Base-by-base conservation (phyloP, 2,329 filamentous ascomycete species). In the Cryphonectria naterciae region DNA sequence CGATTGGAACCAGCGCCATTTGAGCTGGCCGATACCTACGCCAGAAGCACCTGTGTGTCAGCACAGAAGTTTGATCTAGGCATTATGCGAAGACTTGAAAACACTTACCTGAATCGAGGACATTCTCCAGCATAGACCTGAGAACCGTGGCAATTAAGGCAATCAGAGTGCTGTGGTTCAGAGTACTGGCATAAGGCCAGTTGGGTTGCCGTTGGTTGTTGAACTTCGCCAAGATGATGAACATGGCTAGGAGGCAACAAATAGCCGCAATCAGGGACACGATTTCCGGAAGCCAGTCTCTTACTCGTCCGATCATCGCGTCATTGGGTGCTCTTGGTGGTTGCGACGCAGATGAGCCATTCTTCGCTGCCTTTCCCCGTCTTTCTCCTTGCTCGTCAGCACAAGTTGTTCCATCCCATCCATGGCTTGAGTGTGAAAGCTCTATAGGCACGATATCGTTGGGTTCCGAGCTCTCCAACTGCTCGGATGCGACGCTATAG, bases 1-100 rank as follows among this genome's bases (percentile, higher is more conserved):
- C n/a, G 25, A 52, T 19, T 46, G 13, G 3, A 58, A 67, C 65
- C 65, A 67, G 32, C n/a, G n/a, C 65, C 65, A 67, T 32, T 67
- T 67, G 10, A 58, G 52, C 35, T 58, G 65, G 5, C 65, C 65
- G 19, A 60, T 56, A 28, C 22, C 49, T 67, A 32, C 17, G 19
- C 32, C 43, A 58, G 19, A 49, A 37, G 25, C 15, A 49, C 32
- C 11, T 5, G 15, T 46, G 15, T 28, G 28, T 25, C 6, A 65
- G 35, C 28, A 22, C 2, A 15, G 15, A 58, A 41, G n/a, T 25
- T 35, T 60, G 52, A 41, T 11, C 52, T 19, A 28, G n/a, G 22
- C 25, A 64, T 15, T 17, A 3, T 15, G 3, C 22, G 1, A 10
- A 11, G 32, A n/a, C 25, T 32, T 13, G 10, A 35, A 11, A 25